Evolutionary conservation across 495 filamentous ascomycete genomes (phyloP).

Genomic region (Neurospora pannonica): DNA sequence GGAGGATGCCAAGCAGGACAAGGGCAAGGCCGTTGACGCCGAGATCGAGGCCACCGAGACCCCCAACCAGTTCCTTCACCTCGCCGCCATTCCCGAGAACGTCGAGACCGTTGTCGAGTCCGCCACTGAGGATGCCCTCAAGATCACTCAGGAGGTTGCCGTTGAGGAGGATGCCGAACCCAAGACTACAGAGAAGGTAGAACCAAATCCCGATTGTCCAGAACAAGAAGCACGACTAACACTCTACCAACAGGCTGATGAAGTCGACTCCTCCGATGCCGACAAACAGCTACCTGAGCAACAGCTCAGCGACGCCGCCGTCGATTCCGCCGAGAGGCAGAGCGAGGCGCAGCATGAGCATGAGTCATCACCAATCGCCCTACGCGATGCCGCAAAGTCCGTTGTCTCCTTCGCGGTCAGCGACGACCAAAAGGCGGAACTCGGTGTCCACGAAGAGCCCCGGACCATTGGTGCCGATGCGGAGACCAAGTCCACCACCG

Average conservation of each 20-base stretch:
- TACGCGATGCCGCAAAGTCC: conserved; percentile 18
- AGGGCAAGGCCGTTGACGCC: not conserved
- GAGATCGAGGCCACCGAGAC: not conserved
- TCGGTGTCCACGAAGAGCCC: conserved; percentile 12
- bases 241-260: not conserved
- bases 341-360: conserved; percentile 8
- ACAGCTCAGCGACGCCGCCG: conserved; percentile 1
- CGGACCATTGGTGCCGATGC: conserved; percentile 3
- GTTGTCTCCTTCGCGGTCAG: conserved; percentile 18
- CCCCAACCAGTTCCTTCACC: not conserved
- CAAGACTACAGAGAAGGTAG: conserved; percentile 17
- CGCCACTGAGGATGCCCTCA: conserved; percentile 1
- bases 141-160: conserved; percentile 4
- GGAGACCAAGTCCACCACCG: conserved; percentile 1
- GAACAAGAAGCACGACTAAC: conserved; percentile 5
- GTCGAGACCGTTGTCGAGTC: conserved; percentile 1
- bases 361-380: conserved; percentile 1
- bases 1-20: conserved; percentile 1
- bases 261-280: not conserved
- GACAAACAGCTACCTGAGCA: not conserved
- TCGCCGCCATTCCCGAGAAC: conserved; percentile 1
- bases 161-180: not conserved
- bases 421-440: conserved; percentile 14
- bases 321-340: conserved; percentile 3
- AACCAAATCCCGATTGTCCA: conserved; percentile 4